phyloP scores from a whole-genome alignment of 108 stramenopile genomes.

The Epipyxis sp. region DNA sequence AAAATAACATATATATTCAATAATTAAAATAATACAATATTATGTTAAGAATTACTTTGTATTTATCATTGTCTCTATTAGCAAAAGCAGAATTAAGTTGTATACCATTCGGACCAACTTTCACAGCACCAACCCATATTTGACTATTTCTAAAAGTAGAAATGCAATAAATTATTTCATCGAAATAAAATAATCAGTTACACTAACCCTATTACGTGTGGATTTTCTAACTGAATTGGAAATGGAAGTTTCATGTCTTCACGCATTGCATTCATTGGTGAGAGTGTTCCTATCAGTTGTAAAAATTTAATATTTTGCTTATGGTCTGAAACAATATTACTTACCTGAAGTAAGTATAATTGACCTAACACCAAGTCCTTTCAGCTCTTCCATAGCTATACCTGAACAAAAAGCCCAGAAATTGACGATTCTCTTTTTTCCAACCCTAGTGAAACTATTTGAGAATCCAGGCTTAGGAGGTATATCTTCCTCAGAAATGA shows the following conservation, averaged over 20 bases:
- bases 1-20: no score
- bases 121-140: slow-evolving; percentile 43
- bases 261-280: slow-evolving; percentile 21
- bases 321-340: no score
- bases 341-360: slow-evolving; percentile 23
- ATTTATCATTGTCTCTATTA: slow-evolving; percentile 73
- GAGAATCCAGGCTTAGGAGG: background rate
- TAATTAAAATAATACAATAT: no score
- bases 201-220: slow-evolving; percentile 21
- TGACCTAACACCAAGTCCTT: slow-evolving; percentile 39
- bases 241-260: slow-evolving; percentile 32
- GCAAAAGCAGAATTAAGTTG: slow-evolving; percentile 74
- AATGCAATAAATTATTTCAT: no score
- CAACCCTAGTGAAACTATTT: background rate
- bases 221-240: slow-evolving; percentile 23
- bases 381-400: slow-evolving; percentile 83
- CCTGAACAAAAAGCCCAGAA: slow-evolving; percentile 98
- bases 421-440: slow-evolving; percentile 60
- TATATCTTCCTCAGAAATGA: background rate
- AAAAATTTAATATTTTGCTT: no score
- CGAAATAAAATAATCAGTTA: slow-evolving; percentile 2
- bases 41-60: no score
- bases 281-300: slow-evolving; percentile 10
- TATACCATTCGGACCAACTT: slow-evolving; percentile 72
- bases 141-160: background rate